Conservation (phyloP, 768 basidiomycete species). For the Boletales sp. region DNA sequence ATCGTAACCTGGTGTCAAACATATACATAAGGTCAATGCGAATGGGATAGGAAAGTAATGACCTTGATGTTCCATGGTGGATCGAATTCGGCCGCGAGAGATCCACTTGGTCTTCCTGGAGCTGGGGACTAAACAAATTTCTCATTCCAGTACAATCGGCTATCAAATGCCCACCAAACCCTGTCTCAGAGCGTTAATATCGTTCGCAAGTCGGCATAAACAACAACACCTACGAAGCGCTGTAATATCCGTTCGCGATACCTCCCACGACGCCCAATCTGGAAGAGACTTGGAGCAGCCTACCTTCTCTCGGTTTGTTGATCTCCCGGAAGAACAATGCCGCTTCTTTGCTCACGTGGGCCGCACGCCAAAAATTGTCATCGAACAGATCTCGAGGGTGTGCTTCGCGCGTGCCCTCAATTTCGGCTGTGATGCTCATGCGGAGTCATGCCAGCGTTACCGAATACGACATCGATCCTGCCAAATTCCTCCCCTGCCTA, state of each 20-base stretch:
- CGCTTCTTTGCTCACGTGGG: constrained; percentile 28
- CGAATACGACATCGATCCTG: constrained; percentile 35
- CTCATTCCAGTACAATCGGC: no score
- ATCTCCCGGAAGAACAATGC: constrained; percentile 35
- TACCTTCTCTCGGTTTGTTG: constrained; percentile 36
- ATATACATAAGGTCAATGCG: no score
- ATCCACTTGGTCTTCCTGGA: constrained; percentile 10
- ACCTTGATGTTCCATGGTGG: constrained; percentile 19
- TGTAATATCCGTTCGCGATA: constrained; percentile 17
- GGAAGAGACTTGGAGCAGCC: constrained; percentile 37
- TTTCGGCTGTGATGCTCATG: constrained; percentile 25
- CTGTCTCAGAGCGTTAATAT: constrained; percentile 1
- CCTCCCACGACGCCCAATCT: constrained; percentile 24
- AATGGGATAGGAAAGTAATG: not conserved
- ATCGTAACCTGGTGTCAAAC: constrained; percentile 10
- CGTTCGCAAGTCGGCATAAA: not conserved
- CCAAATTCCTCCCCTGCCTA: constrained; percentile 26
- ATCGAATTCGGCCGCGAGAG: constrained; percentile 6
- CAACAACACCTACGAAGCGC: constrained; percentile 20
- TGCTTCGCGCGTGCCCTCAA: constrained; percentile 31
- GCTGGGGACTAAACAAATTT: constrained; percentile 5
- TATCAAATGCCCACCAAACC: constrained; percentile 8
- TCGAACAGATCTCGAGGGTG: constrained; percentile 34
- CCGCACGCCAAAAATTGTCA: constrained; percentile 34
- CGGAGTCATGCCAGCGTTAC: constrained; percentile 35